Conservation (phyloP, 176 grass and related monocot species). For the Calamus simplicifolius region DNA sequence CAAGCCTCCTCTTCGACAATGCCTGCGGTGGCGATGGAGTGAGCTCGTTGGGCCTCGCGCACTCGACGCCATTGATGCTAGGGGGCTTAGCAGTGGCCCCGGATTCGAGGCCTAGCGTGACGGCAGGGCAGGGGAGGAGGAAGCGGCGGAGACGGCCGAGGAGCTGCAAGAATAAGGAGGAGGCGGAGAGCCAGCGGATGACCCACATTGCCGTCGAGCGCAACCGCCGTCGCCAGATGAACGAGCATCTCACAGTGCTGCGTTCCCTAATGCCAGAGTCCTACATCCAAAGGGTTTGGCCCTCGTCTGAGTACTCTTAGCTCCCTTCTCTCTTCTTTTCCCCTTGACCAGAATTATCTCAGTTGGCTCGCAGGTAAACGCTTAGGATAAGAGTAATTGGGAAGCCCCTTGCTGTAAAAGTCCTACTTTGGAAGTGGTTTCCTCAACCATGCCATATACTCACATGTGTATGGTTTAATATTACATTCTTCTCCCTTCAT, state of each 20-base stretch:
- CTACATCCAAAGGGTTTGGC: slow-evolving; percentile 18
- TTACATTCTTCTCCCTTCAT: too few species aligned
- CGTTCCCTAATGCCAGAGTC: slow-evolving; percentile 22
- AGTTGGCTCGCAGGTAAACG: too few species aligned
- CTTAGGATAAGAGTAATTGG: too few species aligned
- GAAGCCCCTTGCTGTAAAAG: too few species aligned
- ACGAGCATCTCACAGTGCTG: slow-evolving; percentile 21
- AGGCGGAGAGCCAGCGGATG: slow-evolving; percentile 26
- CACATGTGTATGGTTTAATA: too few species aligned
- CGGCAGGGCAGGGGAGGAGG: neutral
- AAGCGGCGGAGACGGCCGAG: slow-evolving; percentile 14
- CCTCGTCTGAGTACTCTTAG: too few species aligned
- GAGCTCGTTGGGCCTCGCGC: too few species aligned
- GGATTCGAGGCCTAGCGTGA: too few species aligned
- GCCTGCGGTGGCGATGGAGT: neutral
- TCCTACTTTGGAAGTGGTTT: too few species aligned
- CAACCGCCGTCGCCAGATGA: slow-evolving; percentile 27
- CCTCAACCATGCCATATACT: too few species aligned
- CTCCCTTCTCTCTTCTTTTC: neutral
- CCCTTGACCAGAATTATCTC: neutral
- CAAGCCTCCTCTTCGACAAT: slow-evolving; percentile 16
- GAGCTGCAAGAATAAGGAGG: slow-evolving; percentile 17
- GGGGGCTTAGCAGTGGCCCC: too few species aligned
- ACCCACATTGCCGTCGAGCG: slow-evolving; percentile 29
- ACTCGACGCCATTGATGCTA: neutral